Base-by-base conservation (phyloP, 441 rosid species). In the Erysimum cheiri region DNA sequence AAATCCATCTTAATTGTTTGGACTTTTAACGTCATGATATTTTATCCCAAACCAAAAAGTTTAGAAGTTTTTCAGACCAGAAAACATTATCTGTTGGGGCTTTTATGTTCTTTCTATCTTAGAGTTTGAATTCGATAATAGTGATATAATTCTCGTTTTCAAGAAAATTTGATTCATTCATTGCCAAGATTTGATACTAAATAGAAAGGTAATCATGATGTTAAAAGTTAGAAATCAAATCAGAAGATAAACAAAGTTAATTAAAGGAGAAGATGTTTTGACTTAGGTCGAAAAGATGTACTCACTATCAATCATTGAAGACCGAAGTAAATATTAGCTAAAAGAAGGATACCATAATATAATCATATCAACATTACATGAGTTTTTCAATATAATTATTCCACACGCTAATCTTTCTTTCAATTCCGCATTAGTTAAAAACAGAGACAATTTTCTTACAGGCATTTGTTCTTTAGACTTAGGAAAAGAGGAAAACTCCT, bases 391-490 rank as follows among this genome's bases (percentile, higher is more conserved):
- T 56, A 64, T 26, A 65, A 29, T 59, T 6, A 49, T 31, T 43
- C 35, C 54, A 66, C 47, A 37, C 68, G 53, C 32, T 67, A 52
- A 67, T 67, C 35, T 67, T 49, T 72, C 50, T 1, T 24, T 3
- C 6, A 44, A 28, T 33, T 52, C n/a, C 28, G 41, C 36, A 26
- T 63, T 0, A 8, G 24, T 22, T 22, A 61, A 33, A 17, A 11
- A 48, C 40, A 17, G 8, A 48, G 24, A 57, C 52, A 36, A 31
- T 29, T 49, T 29, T 66, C 41, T 4, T 37, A 41, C 36, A 35
- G 43, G 72, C 58, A 60, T 60, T 43, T 73, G 73, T 73, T 67
- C 77, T 73, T 73, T 73, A 50, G 61, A 73, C 77, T 66, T 43
- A 0, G 19, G 37, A 47, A 57, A 58, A 66, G 39, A 49, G 44